Evolutionary conservation across 2,329 filamentous ascomycete species (phyloP).

Genomic region (Pyrenophora teres): DNA sequence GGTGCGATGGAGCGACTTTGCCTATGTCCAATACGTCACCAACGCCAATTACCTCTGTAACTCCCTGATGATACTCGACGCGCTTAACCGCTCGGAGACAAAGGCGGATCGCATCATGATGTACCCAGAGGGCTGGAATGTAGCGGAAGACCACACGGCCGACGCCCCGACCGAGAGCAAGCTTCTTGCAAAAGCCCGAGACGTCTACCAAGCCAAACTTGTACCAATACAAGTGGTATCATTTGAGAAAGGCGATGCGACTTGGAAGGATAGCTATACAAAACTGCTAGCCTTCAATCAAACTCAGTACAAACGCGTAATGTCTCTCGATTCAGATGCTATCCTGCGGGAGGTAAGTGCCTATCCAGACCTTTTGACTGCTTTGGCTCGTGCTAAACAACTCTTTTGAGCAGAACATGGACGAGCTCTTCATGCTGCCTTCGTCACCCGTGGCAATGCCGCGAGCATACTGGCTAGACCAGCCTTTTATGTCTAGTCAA

Average conservation of each 20-base stretch:
- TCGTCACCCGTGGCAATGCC: constrained; percentile 65
- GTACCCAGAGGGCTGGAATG: constrained; percentile 17
- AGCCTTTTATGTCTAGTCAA: no score
- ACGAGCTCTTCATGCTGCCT: constrained; percentile 70
- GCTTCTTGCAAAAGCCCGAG: constrained; percentile 51
- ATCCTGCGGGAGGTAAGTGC: constrained; percentile 52
- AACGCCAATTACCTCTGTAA: constrained; percentile 41
- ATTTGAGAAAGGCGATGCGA: constrained; percentile 43
- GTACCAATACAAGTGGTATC: constrained; percentile 48
- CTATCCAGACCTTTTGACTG: no score
- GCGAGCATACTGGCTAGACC: constrained; percentile 65
- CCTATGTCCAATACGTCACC: constrained; percentile 45
- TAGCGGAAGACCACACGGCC: not conserved
- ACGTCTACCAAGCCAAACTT: constrained; percentile 52
- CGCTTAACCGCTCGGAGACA: constrained; percentile 39
- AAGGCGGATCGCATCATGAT: constrained; percentile 36
- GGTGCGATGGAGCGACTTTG: constrained; percentile 30
- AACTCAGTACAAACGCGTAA: constrained; percentile 60
- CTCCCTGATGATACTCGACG: constrained; percentile 47
- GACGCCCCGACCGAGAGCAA: constrained; percentile 30
- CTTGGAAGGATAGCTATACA: constrained; percentile 65
- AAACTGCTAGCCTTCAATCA: constrained; percentile 71
- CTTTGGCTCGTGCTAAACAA: no score
- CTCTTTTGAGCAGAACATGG: constrained; percentile 56
- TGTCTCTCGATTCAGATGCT: constrained; percentile 64